Percentiles rank a stretch among this genome's conserved stretches.
phyloP scores from a whole-genome alignment of 1,139 yeast species.

The Magnusiomyces fungicola region DNA sequence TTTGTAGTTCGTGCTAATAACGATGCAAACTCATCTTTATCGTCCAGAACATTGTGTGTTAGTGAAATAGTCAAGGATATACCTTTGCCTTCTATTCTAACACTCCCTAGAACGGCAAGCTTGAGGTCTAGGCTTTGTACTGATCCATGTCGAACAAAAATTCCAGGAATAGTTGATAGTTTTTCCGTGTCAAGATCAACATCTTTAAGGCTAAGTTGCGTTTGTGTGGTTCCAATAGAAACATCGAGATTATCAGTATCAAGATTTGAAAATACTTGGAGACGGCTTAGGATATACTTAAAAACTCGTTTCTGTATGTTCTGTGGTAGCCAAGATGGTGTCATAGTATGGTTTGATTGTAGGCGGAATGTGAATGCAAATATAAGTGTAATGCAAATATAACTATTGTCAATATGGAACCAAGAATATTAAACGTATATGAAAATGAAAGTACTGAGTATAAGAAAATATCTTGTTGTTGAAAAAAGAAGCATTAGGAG shows the following conservation, averaged over 20 bases:
- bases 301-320: conserved; percentile 60
- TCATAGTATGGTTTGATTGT: conserved; percentile 1
- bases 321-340: conserved; percentile 15
- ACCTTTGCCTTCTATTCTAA: conserved; percentile 51
- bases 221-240: conserved; percentile 48
- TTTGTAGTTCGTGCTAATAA: conserved; percentile 58
- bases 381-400: background rate
- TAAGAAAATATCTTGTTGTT: too few relatives aligned
- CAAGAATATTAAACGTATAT: too few relatives aligned
- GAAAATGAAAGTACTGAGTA: too few relatives aligned
- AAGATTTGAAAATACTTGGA: conserved; percentile 74
- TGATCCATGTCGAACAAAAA: conserved; percentile 55
- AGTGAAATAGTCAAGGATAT: conserved; percentile 49
- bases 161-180: conserved; percentile 55
- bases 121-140: conserved; percentile 47
- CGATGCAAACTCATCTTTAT: conserved; percentile 29
- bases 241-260: conserved; percentile 78
- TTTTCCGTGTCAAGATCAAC: conserved; percentile 68
- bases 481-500: too few relatives aligned
- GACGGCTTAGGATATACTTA: conserved; percentile 70
- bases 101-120: conserved; percentile 57
- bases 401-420: too few relatives aligned
- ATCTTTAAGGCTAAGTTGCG: conserved; percentile 51
- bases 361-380: background rate
- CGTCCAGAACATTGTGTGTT: conserved; percentile 19